These are phyloP conservation scores for Picea abies DNA, from an alignment of 83 land plant genomes.

Conservation along the genomic window DNA sequence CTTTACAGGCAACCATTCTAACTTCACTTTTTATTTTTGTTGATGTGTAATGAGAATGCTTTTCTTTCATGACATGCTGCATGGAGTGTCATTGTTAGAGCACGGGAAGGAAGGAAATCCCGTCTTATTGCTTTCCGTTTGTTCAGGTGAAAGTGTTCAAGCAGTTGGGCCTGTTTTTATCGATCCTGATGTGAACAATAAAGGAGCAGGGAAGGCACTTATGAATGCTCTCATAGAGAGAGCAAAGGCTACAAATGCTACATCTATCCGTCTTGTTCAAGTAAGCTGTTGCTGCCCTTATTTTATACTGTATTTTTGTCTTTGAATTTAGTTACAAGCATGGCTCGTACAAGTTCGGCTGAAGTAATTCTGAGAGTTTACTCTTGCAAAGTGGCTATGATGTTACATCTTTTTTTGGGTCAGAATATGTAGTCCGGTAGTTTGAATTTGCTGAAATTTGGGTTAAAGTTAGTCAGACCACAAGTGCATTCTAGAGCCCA, in stretches of 20 bases:
- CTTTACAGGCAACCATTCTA: not conserved
- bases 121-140: not conserved
- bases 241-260: constrained; percentile 10
- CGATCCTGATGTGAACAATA: not conserved
- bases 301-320: no score
- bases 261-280: not conserved
- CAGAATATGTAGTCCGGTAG: no score
- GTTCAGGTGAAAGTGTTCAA: constrained; percentile 8
- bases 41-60: not conserved
- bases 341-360: not conserved
- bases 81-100: not conserved
- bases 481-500: no score
- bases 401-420: not conserved
- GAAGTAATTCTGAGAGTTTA: not conserved
- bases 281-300: not conserved
- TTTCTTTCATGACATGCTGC: not conserved
- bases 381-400: not conserved
- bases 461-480: no score
- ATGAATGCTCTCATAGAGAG: constrained; percentile 5
- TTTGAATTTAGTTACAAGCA: no score
- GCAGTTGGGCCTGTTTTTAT: constrained; percentile 7
- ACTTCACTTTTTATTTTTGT: not conserved
- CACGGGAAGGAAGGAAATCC: not conserved
- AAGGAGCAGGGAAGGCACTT: constrained; percentile 5
- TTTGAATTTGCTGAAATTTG: no score